phyloP scores from a whole-genome alignment of 2,329 filamentous ascomycete genomes.

The Trichoderma guizhouense region DNA sequence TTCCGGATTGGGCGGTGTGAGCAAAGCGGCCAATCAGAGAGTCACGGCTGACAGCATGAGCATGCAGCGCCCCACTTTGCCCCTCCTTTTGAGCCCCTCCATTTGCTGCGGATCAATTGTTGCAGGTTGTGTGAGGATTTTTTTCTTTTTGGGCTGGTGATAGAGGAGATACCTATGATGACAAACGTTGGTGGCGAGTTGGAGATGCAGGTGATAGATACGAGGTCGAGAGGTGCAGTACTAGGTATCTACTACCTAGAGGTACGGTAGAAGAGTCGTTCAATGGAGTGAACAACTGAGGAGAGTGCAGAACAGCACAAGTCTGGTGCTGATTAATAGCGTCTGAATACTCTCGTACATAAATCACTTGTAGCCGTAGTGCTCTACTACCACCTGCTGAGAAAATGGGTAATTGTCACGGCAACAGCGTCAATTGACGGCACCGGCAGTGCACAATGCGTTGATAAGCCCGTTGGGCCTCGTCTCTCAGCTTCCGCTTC shows the following conservation, averaged over 20 bases:
- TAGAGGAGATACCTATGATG: neutral
- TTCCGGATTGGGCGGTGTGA: neutral
- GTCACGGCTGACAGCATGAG: conserved; percentile 1
- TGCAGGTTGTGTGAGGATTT: neutral
- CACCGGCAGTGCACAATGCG: neutral
- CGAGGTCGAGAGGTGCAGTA: neutral
- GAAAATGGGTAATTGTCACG: neutral
- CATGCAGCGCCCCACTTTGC: conserved; percentile 4
- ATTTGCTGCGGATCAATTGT: conserved; percentile 2
- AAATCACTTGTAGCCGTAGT: neutral
- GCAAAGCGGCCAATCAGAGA: neutral
- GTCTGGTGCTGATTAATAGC: neutral
- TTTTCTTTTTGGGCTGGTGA: neutral
- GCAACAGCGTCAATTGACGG: neutral
- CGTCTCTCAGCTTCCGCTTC: conserved; percentile 13
- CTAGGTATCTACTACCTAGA: too few relatives aligned
- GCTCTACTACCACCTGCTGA: neutral
- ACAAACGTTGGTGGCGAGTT: neutral
- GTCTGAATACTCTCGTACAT: neutral
- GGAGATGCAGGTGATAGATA: neutral
- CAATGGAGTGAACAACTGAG: neutral
- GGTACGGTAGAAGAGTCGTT: too few relatives aligned
- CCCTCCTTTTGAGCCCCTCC: conserved; percentile 5
- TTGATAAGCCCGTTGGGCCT: neutral
- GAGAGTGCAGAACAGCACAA: too few relatives aligned